A percentile compares a stretch with the other conserved stretches of the same genome.
Evolutionary conservation across 768 basidiomycete genomes (phyloP).

Genomic region (Russula brevipes): DNA sequence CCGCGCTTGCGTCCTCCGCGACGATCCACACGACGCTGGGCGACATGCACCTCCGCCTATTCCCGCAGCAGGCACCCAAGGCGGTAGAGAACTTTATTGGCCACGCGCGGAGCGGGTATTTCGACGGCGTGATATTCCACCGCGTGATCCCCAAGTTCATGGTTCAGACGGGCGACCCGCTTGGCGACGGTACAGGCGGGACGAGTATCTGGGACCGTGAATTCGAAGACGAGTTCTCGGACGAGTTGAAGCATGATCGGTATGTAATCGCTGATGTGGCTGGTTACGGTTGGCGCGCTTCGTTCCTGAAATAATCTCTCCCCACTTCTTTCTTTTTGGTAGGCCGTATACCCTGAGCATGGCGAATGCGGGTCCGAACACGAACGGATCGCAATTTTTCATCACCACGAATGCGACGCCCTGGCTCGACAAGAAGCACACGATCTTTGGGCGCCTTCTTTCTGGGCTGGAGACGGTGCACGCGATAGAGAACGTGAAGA

Average conservation of each 20-base stretch:
- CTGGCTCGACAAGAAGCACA: slow-evolving; percentile 89
- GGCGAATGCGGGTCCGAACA: slow-evolving; percentile 86
- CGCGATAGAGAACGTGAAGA: slow-evolving; percentile 85
- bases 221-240: slow-evolving; percentile 91
- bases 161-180: slow-evolving; percentile 94
- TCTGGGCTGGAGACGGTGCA: slow-evolving; percentile 89
- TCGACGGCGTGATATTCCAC: slow-evolving; percentile 92
- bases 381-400: slow-evolving; percentile 98
- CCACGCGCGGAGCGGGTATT: slow-evolving; percentile 83
- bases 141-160: slow-evolving; percentile 98
- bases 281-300: no score
- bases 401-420: slow-evolving; percentile 93
- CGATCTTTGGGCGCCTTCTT: slow-evolving; percentile 86
- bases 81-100: slow-evolving; percentile 98
- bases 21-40: slow-evolving; percentile 95
- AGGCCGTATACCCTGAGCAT: slow-evolving; percentile 95
- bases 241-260: slow-evolving; percentile 88
- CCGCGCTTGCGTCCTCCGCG: slow-evolving; percentile 69
- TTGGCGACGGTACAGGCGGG: slow-evolving; percentile 93
- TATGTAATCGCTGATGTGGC: slow-evolving; percentile 28
- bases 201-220: slow-evolving; percentile 85
- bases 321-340: neutral
- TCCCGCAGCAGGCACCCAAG: slow-evolving; percentile 89
- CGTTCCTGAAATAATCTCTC: no score
- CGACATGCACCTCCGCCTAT: slow-evolving; percentile 84